Evolutionary conservation across 805 yeast genomes (phyloP).

Genomic region (Candida saitoana): DNA sequence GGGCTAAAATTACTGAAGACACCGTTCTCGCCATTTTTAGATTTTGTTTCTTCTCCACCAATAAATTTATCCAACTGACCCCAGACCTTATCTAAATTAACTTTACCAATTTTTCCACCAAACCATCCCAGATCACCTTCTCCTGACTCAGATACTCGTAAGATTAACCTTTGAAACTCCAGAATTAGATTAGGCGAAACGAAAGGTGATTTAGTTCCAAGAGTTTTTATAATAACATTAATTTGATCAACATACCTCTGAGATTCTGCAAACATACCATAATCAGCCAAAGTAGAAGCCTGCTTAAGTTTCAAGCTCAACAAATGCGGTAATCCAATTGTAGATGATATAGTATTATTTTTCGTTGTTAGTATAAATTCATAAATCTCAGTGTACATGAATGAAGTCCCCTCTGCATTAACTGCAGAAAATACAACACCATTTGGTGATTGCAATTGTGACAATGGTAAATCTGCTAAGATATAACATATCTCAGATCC

Average conservation of each 20-base stretch:
- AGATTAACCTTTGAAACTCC: slow-evolving; percentile 37
- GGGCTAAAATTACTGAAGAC: slow-evolving; percentile 73
- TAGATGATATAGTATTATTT: slow-evolving; percentile 27
- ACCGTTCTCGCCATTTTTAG: slow-evolving; percentile 43
- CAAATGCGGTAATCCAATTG: slow-evolving; percentile 49
- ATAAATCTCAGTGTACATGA: slow-evolving; percentile 62
- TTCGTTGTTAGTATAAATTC: slow-evolving; percentile 45
- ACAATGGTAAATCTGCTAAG: slow-evolving; percentile 44
- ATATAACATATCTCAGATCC: slow-evolving; percentile 46
- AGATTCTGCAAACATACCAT: slow-evolving; percentile 55
- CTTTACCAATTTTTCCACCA: slow-evolving; percentile 49
- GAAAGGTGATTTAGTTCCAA: slow-evolving; percentile 28
- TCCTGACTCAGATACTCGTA: slow-evolving; percentile 43
- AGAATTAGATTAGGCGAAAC: slow-evolving; percentile 18
- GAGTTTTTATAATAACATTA: slow-evolving; percentile 24
- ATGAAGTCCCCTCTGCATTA: slow-evolving; percentile 30
- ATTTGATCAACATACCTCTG: slow-evolving; percentile 59
- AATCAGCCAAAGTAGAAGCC: slow-evolving; percentile 66
- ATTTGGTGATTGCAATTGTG: slow-evolving; percentile 19
- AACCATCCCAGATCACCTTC: slow-evolving; percentile 66
- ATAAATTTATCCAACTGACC: slow-evolving; percentile 85
- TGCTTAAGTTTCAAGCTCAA: slow-evolving; percentile 60
- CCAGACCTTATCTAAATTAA: slow-evolving; percentile 79
- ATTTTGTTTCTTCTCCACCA: slow-evolving; percentile 64
- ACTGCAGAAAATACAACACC: slow-evolving; percentile 37